These are phyloP conservation scores for Fusarium sp. DNA, from an alignment of 2,329 filamentous ascomycete genomes.

Conservation along the genomic window DNA sequence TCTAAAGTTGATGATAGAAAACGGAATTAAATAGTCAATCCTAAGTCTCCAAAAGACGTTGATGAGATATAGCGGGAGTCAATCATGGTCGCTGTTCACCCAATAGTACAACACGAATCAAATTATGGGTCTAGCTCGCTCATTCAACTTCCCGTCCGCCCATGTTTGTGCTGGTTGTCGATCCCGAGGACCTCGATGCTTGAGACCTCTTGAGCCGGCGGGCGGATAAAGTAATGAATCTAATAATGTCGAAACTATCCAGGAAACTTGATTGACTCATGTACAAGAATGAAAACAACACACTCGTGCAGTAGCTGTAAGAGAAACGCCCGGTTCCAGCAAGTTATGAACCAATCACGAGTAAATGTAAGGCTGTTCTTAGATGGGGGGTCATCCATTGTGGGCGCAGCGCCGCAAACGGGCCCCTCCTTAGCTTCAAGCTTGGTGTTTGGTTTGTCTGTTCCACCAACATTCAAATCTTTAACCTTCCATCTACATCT, in stretches of 20 bases:
- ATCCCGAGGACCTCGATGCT: conserved; percentile 12
- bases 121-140: conserved; percentile 38
- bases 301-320: background rate
- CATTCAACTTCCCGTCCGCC: background rate
- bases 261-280: background rate
- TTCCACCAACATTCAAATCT: conserved; percentile 25
- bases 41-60: background rate
- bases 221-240: background rate
- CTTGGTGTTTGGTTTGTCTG: conserved; percentile 22
- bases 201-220: background rate
- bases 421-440: conserved; percentile 27
- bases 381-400: conserved; percentile 23
- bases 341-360: conserved; percentile 23
- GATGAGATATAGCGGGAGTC: background rate
- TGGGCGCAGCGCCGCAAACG: conserved; percentile 38
- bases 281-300: background rate
- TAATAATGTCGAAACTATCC: background rate
- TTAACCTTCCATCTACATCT: conserved; percentile 29
- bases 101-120: conserved; percentile 41
- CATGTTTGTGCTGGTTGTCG: conserved; percentile 9
- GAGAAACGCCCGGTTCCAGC: background rate
- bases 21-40: background rate
- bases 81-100: conserved; percentile 6
- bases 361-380: conserved; percentile 11
- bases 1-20: background rate